These are phyloP conservation scores for Backusella sp. DNA, from an alignment of 192 early-diverging fungal genomes.

Conservation along the genomic window DNA sequence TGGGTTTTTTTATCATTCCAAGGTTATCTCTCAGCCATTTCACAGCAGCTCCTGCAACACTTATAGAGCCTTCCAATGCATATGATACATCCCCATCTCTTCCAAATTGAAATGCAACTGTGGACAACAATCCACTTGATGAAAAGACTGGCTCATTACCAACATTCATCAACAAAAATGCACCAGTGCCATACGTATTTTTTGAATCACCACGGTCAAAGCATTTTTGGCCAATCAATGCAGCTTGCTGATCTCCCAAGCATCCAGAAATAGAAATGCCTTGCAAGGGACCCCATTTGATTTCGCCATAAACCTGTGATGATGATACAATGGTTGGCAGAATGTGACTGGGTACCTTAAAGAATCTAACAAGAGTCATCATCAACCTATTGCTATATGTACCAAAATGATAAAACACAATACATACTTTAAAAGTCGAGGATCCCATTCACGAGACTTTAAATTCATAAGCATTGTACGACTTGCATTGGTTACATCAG, in stretches of 20 bases:
- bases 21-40: conserved; percentile 90
- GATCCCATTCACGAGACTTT: conserved; percentile 75
- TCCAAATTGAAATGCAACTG: conserved; percentile 86
- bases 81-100: conserved; percentile 60
- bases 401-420: not conserved
- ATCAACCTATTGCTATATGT: too few species aligned
- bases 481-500: conserved; percentile 94
- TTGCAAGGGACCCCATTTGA: conserved; percentile 54
- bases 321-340: conserved; percentile 84
- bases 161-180: conserved; percentile 94
- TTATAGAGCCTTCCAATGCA: conserved; percentile 89
- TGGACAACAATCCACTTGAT: conserved; percentile 83
- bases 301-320: conserved; percentile 71
- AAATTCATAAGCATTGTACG: conserved; percentile 98
- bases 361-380: conserved; percentile 41
- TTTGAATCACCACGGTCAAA: conserved; percentile 84
- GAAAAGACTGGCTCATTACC: conserved; percentile 72
- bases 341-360: conserved; percentile 49
- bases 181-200: conserved; percentile 96
- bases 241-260: conserved; percentile 94
- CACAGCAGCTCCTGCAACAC: conserved; percentile 88
- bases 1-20: conserved; percentile 66
- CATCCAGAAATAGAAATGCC: conserved; percentile 82
- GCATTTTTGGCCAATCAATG: conserved; percentile 91
- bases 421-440: conserved; percentile 56